Evolutionary conservation across 129 eudicot species (phyloP), one percentile per base, ranked within the genome.

Genomic region (Pittosporum tobira): DNA sequence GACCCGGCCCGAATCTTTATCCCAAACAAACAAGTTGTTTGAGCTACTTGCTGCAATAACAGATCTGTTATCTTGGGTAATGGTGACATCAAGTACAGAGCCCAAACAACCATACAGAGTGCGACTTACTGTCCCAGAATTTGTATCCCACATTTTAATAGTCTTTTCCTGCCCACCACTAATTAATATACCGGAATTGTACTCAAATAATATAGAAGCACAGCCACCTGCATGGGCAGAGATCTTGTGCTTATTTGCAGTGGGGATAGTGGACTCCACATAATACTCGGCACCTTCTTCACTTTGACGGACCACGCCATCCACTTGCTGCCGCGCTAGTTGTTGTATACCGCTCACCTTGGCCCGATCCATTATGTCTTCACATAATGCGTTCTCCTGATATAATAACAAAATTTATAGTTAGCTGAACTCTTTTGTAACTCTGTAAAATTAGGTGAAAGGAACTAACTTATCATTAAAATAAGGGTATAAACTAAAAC

Each of bases 171-270:
- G 96, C 34, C 94, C 96, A 14, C 96, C 96, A 50, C 78, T 88
- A 29, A 84, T 53, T 65, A 88, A 54, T 72, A 51, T 81, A 47
- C 63, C 37, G 23, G 96, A 84, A 64, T 73, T 78, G 71, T 84
- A 54, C 66, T 84, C 96, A 21, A 84, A 88, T n/a, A 79, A 55
- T 55, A 84, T 69, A 23, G 96, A 62, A 9, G 94, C 80, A 60
- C 94, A 84, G 6, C 96, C 96, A 18, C 96, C 94, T 15, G 76
- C 84, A 48, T 88, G 96, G 36, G 94, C 96, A 44, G 81, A 75
- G 68, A 84, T 78, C 63, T 85, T 66, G 63, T 78, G 77, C 56
- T 73, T 76, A 82, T 78, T 78, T 42, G 76, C 53, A 28, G 53
- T 68, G 7, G 96, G 96, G 20, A 88, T 57, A 21, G 72, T 71